Percentiles rank a stretch among this genome's conserved stretches.
Evolutionary conservation across 2,329 filamentous ascomycete genomes (phyloP).

Genomic region (Coniochaeta sp.): DNA sequence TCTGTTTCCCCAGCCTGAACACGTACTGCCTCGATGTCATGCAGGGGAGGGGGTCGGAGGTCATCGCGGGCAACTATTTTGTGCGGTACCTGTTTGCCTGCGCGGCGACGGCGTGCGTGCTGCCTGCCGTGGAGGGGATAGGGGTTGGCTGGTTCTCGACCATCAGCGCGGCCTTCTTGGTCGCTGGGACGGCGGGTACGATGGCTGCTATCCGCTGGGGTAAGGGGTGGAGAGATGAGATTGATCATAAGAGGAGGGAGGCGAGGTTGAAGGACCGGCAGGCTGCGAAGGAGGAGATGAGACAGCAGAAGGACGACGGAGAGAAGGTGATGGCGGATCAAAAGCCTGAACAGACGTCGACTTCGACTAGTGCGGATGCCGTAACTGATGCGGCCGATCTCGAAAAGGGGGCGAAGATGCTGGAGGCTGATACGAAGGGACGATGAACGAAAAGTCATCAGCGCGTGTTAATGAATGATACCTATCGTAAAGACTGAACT

Average conservation of each 20-base stretch:
- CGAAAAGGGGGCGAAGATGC: background rate
- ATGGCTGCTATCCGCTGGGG: conserved; percentile 44
- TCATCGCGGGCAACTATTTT: conserved; percentile 75
- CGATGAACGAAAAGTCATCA: background rate
- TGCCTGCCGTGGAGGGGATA: conserved; percentile 67
- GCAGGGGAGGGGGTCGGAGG: conserved; percentile 62
- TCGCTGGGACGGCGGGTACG: conserved; percentile 34
- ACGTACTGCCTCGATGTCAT: conserved; percentile 79
- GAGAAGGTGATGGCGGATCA: background rate
- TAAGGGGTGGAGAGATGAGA: conserved; percentile 40
- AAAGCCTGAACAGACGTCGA: background rate
- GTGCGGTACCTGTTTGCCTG: conserved; percentile 70
- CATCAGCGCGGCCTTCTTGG: conserved; percentile 53
- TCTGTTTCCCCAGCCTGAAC: conserved; percentile 63
- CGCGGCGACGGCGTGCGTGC: conserved; percentile 60
- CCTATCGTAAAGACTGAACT: background rate
- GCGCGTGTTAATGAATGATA: background rate
- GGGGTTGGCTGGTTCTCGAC: conserved; percentile 80
- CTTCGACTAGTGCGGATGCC: background rate
- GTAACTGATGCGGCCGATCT: background rate
- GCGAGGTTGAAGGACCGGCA: conserved; percentile 19
- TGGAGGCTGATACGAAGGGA: background rate
- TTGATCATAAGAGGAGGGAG: conserved; percentile 40
- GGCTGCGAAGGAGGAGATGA: background rate
- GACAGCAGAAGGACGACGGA: background rate